Evolutionary conservation across 495 filamentous ascomycete species (phyloP).

Genomic region (Acidiella bohemica): DNA sequence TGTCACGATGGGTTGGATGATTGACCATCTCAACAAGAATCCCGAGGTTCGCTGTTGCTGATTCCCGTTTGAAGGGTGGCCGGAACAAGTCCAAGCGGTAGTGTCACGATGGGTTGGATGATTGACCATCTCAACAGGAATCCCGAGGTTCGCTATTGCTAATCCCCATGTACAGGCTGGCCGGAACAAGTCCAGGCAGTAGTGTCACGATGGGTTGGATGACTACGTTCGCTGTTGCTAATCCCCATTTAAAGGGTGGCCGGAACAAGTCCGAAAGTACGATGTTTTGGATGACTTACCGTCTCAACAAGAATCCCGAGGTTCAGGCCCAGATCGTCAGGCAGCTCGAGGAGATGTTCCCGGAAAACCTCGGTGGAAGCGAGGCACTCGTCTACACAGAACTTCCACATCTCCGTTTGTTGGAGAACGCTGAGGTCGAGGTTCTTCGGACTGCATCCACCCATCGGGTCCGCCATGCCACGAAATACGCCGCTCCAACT

Average conservation of each 20-base stretch:
- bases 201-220: too few relatives aligned
- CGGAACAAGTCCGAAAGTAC: constrained; percentile 11
- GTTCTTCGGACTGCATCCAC: constrained; percentile 18
- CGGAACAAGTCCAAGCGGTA: constrained; percentile 9
- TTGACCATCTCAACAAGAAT: constrained; percentile 21
- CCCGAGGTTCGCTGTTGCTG: too few relatives aligned
- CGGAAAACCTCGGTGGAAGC: constrained; percentile 3
- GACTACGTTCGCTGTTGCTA: too few relatives aligned
- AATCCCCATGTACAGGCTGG: too few relatives aligned
- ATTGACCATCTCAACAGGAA: constrained; percentile 21
- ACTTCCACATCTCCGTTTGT: constrained; percentile 14
- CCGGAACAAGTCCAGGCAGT: too few relatives aligned
- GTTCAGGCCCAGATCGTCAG: constrained; percentile 3
- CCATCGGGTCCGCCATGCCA: constrained; percentile 14
- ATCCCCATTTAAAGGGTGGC: constrained; percentile 4
- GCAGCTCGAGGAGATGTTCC: constrained; percentile 14
- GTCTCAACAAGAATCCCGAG: constrained; percentile 16
- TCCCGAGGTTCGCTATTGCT: too few relatives aligned
- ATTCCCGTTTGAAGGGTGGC: constrained; percentile 4
- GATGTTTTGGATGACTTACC: constrained; percentile 21
- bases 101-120: constrained; percentile 20
- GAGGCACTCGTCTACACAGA: constrained; percentile 9
- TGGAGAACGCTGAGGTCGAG: constrained; percentile 17
- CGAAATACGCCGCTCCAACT: constrained; percentile 15
- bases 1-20: too few relatives aligned